Conservation (phyloP, 208 protist species). For the Leishmania aethiopica region DNA sequence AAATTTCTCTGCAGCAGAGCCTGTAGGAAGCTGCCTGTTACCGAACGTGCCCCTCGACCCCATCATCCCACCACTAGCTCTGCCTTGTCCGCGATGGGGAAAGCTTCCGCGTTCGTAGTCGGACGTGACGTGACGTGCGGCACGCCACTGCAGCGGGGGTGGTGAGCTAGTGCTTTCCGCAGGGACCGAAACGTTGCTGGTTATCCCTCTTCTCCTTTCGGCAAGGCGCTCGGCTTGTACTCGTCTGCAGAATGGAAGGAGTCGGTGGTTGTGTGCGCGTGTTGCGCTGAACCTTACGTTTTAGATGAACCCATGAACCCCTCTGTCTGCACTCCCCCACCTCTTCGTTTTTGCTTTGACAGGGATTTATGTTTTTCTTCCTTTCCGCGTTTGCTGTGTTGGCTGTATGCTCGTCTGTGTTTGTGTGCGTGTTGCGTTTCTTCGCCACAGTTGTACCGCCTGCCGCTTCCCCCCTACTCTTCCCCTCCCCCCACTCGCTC, state of each 20-base stretch:
- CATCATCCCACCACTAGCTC: conserved; percentile 37
- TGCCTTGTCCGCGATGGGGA: conserved; percentile 43
- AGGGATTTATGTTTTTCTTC: not conserved
- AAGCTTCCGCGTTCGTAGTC: conserved; percentile 25
- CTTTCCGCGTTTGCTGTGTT: not conserved
- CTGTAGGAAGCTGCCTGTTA: conserved; percentile 42
- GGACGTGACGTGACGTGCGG: not conserved
- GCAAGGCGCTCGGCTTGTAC: not conserved
- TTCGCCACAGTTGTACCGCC: too few species aligned
- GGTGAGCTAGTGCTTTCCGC: not conserved
- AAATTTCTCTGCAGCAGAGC: conserved; percentile 37
- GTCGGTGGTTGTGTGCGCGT: not conserved
- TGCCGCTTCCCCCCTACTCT: not conserved
- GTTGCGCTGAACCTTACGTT: not conserved
- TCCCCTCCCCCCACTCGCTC: not conserved
- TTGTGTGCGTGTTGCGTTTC: not conserved
- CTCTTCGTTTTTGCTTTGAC: not conserved
- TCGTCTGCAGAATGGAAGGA: not conserved
- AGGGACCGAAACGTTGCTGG: not conserved
- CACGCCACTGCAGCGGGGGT: not conserved
- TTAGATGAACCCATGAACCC: not conserved
- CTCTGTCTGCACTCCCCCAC: not conserved
- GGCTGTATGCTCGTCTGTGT: not conserved
- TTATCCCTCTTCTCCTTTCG: not conserved
- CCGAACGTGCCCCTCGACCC: conserved; percentile 28